phyloP scores from a whole-genome alignment of 75 land plant genomes.

The Sequoia sempervirens region DNA sequence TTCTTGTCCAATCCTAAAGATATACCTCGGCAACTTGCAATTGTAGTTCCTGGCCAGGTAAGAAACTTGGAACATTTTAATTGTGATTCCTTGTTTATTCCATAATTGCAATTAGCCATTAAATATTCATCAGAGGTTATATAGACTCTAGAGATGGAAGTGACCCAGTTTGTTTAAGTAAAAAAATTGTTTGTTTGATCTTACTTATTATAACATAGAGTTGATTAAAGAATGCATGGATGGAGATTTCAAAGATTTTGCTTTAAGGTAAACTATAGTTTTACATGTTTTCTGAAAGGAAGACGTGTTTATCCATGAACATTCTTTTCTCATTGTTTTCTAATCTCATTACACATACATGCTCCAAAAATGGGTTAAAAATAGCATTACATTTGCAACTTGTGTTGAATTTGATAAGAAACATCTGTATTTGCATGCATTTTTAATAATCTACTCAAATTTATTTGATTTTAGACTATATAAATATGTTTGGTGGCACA shows the following conservation, averaged over 20 bases:
- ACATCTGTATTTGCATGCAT: no score
- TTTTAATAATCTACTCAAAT: no score
- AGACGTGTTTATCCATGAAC: not conserved
- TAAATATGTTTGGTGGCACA: no score
- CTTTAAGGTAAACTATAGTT: not conserved
- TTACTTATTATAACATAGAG: not conserved
- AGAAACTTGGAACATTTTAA: not conserved
- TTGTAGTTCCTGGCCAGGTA: constrained; percentile 89
- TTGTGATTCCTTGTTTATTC: not conserved
- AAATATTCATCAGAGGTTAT: not conserved
- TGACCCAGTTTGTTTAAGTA: not conserved
- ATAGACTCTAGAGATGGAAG: not conserved
- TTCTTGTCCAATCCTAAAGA: constrained; percentile 63
- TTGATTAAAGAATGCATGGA: not conserved
- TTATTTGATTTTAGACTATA: no score
- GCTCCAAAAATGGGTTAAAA: no score
- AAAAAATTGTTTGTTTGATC: not conserved
- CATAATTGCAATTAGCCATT: not conserved
- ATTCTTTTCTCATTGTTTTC: no score
- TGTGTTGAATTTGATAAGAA: no score
- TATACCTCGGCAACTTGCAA: constrained; percentile 74
- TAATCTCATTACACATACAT: no score
- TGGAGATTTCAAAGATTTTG: not conserved
- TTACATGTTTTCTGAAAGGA: not conserved
- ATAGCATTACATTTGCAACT: no score